These are phyloP conservation scores for Thelephora ganbajun DNA, from an alignment of 768 basidiomycete genomes.

Conservation along the genomic window DNA sequence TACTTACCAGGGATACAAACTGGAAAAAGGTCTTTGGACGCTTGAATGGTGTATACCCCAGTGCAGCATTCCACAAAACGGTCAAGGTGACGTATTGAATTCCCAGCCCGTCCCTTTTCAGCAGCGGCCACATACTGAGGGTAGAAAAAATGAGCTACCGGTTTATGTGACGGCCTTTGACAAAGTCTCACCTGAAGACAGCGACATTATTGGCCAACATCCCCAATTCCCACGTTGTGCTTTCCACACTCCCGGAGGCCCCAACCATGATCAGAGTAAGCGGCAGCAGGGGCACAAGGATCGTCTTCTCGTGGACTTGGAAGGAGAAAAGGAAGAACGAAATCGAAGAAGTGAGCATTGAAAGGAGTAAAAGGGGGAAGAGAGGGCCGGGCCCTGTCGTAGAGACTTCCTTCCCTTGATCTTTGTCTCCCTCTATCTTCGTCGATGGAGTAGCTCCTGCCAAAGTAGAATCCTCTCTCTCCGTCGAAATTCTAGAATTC, in stretches of 20 bases:
- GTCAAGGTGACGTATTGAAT: conserved; percentile 59
- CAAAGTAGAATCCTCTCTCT: no score
- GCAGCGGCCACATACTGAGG: conserved; percentile 84
- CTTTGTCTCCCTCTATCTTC: not conserved
- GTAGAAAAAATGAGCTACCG: conserved; percentile 2
- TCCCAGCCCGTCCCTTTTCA: conserved; percentile 65
- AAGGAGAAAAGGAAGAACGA: conserved; percentile 96
- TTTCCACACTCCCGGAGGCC: conserved; percentile 25
- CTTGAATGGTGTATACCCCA: conserved; percentile 63
- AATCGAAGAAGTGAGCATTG: conserved; percentile 68
- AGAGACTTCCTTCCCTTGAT: conserved; percentile 5
- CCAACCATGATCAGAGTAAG: conserved; percentile 62
- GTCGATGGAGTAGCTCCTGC: no score
- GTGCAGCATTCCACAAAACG: conserved; percentile 67
- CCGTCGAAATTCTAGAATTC: conserved; percentile 1
- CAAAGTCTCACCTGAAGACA: conserved; percentile 60
- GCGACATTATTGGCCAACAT: conserved; percentile 71
- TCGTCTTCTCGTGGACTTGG: conserved; percentile 93
- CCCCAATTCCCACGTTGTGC: conserved; percentile 51
- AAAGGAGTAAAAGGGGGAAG: conserved; percentile 62
- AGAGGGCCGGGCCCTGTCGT: conserved; percentile 30
- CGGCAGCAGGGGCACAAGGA: conserved; percentile 76
- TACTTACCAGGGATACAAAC: conserved; percentile 36
- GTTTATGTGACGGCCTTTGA: no score
- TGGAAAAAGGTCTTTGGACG: conserved; percentile 35